Conservation (phyloP, 352 stramenopile genomes). For the Globisporangium irregulare region DNA sequence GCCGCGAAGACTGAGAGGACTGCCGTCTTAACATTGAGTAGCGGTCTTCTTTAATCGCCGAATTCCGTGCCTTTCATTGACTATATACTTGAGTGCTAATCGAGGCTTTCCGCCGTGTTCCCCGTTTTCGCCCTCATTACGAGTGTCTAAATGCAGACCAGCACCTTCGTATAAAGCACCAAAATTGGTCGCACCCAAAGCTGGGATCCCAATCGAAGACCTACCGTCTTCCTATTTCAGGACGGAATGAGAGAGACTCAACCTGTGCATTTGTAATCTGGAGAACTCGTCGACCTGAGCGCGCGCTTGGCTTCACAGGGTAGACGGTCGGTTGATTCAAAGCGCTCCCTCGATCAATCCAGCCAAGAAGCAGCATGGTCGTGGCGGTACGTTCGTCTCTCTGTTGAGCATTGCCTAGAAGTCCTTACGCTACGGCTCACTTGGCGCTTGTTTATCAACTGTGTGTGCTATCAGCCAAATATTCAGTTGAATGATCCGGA, state of each 20-base stretch:
- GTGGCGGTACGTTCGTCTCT: neutral
- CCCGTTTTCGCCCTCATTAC: neutral
- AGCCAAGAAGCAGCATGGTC: neutral
- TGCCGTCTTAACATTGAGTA: neutral
- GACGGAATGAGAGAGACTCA: neutral
- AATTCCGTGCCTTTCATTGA: no score
- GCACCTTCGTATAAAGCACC: neutral
- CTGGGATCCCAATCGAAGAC: neutral
- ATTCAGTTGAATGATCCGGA: neutral
- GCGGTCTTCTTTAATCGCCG: no score
- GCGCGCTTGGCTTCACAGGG: neutral
- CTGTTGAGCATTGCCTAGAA: neutral
- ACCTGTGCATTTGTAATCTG: neutral
- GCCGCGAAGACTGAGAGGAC: neutral
- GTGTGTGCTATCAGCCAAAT: neutral
- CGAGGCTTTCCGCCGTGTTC: no score
- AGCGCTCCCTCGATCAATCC: no score
- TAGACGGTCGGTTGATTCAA: no score
- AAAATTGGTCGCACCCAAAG: neutral
- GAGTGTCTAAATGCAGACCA: neutral
- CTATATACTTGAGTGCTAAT: no score
- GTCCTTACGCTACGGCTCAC: neutral
- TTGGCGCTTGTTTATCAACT: neutral
- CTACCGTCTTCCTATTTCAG: neutral
- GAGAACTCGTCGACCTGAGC: neutral